Conservation (phyloP, 352 stramenopile genomes). For the Globisporangium nunn region DNA sequence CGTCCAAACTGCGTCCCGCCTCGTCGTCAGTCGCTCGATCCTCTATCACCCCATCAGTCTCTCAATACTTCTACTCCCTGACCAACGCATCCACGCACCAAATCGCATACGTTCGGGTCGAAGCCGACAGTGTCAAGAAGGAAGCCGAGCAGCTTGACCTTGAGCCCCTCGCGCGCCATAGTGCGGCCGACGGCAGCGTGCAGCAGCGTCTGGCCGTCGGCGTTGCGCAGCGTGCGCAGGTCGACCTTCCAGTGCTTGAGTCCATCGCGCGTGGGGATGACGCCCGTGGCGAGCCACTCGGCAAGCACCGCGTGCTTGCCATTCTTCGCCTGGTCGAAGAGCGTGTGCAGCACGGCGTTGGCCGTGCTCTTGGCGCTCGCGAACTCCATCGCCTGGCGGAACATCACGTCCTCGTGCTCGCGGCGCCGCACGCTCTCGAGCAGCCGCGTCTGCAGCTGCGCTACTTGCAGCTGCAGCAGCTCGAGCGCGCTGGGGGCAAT, state of each 20-base stretch:
- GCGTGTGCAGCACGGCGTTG: conserved; percentile 63
- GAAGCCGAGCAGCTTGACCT: conserved; percentile 62
- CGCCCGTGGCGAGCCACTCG: conserved; percentile 59
- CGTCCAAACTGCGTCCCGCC: conserved; percentile 41
- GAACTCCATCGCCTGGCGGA: conserved; percentile 49
- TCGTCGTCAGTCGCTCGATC: no score
- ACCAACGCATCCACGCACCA: conserved; percentile 20
- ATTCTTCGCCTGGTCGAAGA: conserved; percentile 66
- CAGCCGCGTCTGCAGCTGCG: conserved; percentile 37
- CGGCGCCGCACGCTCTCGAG: conserved; percentile 29
- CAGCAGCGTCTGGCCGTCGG: conserved; percentile 49
- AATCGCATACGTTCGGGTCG: conserved; percentile 57
- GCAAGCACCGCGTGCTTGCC: conserved; percentile 49
- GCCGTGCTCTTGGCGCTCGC: conserved; percentile 61
- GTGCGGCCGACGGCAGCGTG: conserved; percentile 63
- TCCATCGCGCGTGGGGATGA: conserved; percentile 69
- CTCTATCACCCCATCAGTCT: not conserved
- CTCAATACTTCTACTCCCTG: not conserved
- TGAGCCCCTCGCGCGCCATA: conserved; percentile 54
- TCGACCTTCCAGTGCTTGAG: conserved; percentile 71
- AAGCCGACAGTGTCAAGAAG: conserved; percentile 66
- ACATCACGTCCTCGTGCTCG: conserved; percentile 64
- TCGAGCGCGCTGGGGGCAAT: conserved; percentile 9
- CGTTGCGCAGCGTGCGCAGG: conserved; percentile 50
- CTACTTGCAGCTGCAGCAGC: conserved; percentile 45